Percentiles rank a stretch among this genome's conserved stretches.
Conservation (phyloP, 1,284 basidiomycete genomes). For the Pulveroboletus sp. region DNA sequence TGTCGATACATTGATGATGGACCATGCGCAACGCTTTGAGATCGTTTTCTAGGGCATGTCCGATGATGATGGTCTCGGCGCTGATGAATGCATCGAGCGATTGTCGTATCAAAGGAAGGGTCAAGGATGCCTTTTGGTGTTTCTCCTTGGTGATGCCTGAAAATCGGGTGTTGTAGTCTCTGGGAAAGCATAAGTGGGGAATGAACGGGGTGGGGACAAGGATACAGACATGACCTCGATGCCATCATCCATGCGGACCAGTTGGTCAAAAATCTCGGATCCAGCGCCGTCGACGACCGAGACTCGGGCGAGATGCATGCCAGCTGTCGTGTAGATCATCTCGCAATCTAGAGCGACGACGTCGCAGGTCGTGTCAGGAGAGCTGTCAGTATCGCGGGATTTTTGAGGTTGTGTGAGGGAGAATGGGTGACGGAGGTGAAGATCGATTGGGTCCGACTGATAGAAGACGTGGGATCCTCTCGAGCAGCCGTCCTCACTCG, state of each 20-base stretch:
- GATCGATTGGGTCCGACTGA: constrained; percentile 60
- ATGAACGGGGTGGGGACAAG: not conserved
- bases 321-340: constrained; percentile 90
- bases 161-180: constrained; percentile 89
- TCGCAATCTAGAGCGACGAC: constrained; percentile 88
- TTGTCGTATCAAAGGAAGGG: constrained; percentile 62
- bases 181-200: constrained; percentile 32
- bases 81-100: constrained; percentile 70
- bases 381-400: constrained; percentile 8
- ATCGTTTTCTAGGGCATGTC: constrained; percentile 88
- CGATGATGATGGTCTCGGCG: constrained; percentile 77
- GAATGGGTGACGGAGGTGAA: constrained; percentile 77
- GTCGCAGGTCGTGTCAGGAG: constrained; percentile 50
- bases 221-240: constrained; percentile 71
- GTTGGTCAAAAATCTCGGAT: constrained; percentile 73
- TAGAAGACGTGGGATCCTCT: constrained; percentile 76
- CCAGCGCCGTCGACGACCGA: constrained; percentile 81
- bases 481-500: constrained; percentile 57
- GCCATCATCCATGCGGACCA: constrained; percentile 75
- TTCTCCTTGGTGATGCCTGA: constrained; percentile 75
- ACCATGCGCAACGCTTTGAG: constrained; percentile 82
- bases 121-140: constrained; percentile 56
- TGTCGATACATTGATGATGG: constrained; percentile 81
- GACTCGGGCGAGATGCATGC: constrained; percentile 82
- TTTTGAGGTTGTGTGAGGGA: constrained; percentile 42